phyloP scores from a whole-genome alignment of 2,329 filamentous ascomycete genomes.

The Massarina eburnea region DNA sequence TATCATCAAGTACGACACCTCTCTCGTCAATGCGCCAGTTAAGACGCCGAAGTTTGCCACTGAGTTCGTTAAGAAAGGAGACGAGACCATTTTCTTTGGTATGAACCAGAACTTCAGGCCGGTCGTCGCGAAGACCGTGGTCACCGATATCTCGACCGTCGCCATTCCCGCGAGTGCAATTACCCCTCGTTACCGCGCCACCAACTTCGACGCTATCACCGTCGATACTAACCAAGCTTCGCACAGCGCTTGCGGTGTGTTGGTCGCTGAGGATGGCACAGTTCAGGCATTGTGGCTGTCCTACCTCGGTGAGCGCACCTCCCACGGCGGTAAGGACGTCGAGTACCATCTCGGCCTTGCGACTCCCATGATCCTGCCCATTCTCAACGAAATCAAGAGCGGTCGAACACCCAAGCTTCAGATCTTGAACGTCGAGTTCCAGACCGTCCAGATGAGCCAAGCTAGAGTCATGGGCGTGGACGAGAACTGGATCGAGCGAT shows the following conservation, averaged over 20 bases:
- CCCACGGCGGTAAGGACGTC: conserved; percentile 79
- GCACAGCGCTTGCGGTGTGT: conserved; percentile 91
- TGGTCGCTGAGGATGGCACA: conserved; percentile 85
- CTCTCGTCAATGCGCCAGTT: conserved; percentile 89
- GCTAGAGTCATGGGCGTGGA: conserved; percentile 96
- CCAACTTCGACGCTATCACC: conserved; percentile 95
- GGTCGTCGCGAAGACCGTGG: conserved; percentile 88
- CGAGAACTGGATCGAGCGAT: conserved; percentile 92
- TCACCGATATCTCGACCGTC: conserved; percentile 96
- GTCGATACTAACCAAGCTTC: conserved; percentile 90
- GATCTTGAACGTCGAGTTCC: conserved; percentile 91
- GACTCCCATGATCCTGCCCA: conserved; percentile 82
- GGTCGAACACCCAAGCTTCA: conserved; percentile 79
- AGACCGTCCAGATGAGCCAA: conserved; percentile 95
- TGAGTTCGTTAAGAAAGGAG: conserved; percentile 85
- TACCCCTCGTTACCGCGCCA: conserved; percentile 88
- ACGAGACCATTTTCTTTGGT: conserved; percentile 95
- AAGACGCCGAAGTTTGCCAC: conserved; percentile 82
- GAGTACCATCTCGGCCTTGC: conserved; percentile 95
- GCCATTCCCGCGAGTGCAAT: conserved; percentile 92
- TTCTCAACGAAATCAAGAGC: conserved; percentile 82
- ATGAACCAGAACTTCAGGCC: conserved; percentile 95
- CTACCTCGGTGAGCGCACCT: conserved; percentile 86
- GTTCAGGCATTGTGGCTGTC: conserved; percentile 97
- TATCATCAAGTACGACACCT: conserved; percentile 91